Evolutionary conservation across 345 rosid genomes (phyloP).

Genomic region (Carallia brachiata): DNA sequence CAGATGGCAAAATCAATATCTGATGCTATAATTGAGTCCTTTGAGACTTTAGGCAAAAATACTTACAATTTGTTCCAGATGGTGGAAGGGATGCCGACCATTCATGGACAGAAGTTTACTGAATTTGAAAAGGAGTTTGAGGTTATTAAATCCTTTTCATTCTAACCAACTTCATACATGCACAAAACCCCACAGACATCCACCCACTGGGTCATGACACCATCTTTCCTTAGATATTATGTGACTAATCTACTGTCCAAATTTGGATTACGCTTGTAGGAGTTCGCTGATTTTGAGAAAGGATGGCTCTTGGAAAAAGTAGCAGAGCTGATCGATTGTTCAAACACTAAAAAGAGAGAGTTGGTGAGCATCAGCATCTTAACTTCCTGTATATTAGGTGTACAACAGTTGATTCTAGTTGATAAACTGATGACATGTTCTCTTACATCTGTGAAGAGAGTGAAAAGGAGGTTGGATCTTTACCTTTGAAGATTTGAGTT

Average conservation of each 20-base stretch:
- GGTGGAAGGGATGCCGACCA: not conserved
- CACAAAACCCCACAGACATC: not conserved
- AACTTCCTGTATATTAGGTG: not conserved
- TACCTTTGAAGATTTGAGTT: too few relatives aligned
- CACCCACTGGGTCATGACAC: not conserved
- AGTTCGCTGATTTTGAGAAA: not conserved
- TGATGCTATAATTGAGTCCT: not conserved
- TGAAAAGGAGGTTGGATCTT: too few relatives aligned
- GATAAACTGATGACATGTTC: not conserved
- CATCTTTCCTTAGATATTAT: too few relatives aligned
- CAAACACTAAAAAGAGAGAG: not conserved
- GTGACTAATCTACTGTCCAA: too few relatives aligned
- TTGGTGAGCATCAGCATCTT: not conserved
- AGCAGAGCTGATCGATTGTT: not conserved
- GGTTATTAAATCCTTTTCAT: not conserved
- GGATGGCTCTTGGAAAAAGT: not conserved
- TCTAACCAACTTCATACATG: not conserved
- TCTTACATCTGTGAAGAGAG: not conserved
- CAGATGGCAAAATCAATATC: not conserved
- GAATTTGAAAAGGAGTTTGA: not conserved
- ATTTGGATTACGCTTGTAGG: not conserved
- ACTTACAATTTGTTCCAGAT: not conserved
- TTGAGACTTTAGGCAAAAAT: not conserved
- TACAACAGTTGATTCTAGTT: not conserved
- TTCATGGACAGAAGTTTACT: not conserved